Conservation (phyloP, 2,329 filamentous ascomycete species). For the Trichoderma semiorbis region DNA sequence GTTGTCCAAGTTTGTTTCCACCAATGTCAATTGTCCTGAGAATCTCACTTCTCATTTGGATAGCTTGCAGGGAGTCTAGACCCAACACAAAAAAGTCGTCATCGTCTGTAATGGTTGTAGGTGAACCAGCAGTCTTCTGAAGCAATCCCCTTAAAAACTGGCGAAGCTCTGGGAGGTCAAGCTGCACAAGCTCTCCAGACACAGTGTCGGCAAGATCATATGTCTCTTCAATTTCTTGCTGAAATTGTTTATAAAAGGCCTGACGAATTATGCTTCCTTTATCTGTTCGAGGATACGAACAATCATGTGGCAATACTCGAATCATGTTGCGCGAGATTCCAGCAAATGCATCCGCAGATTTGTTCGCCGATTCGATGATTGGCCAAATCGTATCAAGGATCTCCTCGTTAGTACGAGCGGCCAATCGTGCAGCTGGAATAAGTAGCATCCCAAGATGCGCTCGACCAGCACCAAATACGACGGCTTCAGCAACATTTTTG, state of each 20-base stretch:
- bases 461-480: constrained; percentile 59
- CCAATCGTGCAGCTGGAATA: constrained; percentile 31
- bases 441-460: constrained; percentile 56
- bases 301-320: constrained; percentile 42
- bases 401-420: constrained; percentile 19
- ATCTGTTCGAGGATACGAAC: constrained; percentile 46
- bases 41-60: constrained; percentile 36
- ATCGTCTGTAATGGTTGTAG: not conserved
- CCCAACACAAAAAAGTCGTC: not conserved
- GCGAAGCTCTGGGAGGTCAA: not conserved
- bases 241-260: constrained; percentile 45
- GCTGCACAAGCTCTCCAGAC: constrained; percentile 13
- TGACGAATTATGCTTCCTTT: constrained; percentile 51
- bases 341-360: constrained; percentile 30
- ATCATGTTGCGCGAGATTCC: constrained; percentile 48
- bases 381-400: constrained; percentile 34
- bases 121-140: not conserved
- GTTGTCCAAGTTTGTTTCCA: constrained; percentile 26
- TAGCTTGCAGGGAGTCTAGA: constrained; percentile 22
- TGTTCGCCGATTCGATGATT: constrained; percentile 32
- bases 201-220: constrained; percentile 32
- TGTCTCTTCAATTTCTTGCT: constrained; percentile 39
- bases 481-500: constrained; percentile 46
- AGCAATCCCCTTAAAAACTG: not conserved
- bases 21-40: constrained; percentile 26